Conservation (phyloP, 768 basidiomycete species). For the Lyophyllum decastes region DNA sequence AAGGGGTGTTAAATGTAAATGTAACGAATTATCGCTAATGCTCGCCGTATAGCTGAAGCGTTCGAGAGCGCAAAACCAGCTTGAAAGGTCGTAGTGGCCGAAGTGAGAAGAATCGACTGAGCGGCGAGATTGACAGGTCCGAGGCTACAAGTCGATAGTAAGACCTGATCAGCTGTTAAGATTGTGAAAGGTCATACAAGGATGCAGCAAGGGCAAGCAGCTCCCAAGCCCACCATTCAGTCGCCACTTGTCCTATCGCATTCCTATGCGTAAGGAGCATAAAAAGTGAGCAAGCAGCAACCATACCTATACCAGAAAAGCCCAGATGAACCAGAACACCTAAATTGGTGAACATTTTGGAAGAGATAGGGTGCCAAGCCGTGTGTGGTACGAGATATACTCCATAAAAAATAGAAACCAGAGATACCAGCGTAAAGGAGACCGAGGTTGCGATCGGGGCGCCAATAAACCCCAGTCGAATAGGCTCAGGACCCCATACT, state of each 20-base stretch:
- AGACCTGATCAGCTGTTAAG: neutral
- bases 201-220: conserved; percentile 60
- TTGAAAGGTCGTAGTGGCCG: conserved; percentile 76
- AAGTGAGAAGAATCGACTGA: conserved; percentile 82
- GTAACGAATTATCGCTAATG: conserved; percentile 27
- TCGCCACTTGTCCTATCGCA: conserved; percentile 64
- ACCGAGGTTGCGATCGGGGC: conserved; percentile 87
- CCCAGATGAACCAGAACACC: conserved; percentile 72
- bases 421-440: conserved; percentile 81
- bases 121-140: conserved; percentile 81
- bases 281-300: neutral
- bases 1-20: neutral
- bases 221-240: too few species aligned
- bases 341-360: conserved; percentile 65
- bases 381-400: conserved; percentile 59
- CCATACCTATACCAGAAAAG: conserved; percentile 72
- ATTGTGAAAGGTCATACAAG: conserved; percentile 24
- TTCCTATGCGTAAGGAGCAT: neutral
- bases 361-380: conserved; percentile 79
- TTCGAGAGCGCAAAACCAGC: conserved; percentile 79
- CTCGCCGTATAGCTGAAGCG: conserved; percentile 81
- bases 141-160: conserved; percentile 42
- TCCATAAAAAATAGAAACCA: conserved; percentile 62
- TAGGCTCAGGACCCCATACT: conserved; percentile 80
- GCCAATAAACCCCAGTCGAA: conserved; percentile 86